Conservation (phyloP, 768 basidiomycete species). For the Mycena metata region DNA sequence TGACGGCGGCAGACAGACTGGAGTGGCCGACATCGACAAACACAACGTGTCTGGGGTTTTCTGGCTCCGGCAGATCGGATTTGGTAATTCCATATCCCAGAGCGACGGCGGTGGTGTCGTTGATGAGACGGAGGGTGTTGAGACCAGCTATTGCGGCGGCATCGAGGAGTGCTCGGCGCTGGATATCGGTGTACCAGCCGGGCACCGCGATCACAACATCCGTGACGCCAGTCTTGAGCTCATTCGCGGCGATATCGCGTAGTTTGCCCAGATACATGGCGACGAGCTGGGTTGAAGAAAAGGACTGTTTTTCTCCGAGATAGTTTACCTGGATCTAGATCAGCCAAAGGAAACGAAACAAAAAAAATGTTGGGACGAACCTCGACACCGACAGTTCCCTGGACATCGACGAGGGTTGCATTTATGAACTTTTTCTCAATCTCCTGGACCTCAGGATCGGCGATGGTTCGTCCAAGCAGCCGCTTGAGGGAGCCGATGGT, state of each 20-base stretch:
- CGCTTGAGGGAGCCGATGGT: conserved; percentile 95
- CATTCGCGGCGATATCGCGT: conserved; percentile 85
- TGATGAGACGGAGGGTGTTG: conserved; percentile 94
- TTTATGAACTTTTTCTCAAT: conserved; percentile 94
- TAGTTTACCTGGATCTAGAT: conserved; percentile 79
- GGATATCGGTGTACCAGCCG: conserved; percentile 96
- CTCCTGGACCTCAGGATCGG: conserved; percentile 85
- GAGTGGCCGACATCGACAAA: conserved; percentile 98
- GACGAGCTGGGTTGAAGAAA: conserved; percentile 93
- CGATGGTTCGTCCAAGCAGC: conserved; percentile 83
- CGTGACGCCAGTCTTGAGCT: conserved; percentile 88
- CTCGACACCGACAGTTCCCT: conserved; percentile 87
- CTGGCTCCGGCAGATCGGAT: conserved; percentile 90
- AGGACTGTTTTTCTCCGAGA: conserved; percentile 82
- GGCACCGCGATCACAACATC: conserved; percentile 98
- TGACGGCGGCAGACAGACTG: conserved; percentile 86
- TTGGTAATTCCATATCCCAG: conserved; percentile 99
- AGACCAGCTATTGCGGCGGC: conserved; percentile 92
- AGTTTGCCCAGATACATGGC: conserved; percentile 93
- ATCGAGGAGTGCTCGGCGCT: conserved; percentile 90
- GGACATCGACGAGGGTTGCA: conserved; percentile 86
- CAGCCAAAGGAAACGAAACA: conserved; percentile 24
- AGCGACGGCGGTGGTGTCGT: conserved; percentile 95
- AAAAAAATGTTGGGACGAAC: conserved; percentile 58
- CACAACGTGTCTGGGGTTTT: conserved; percentile 86